Base-by-base conservation (phyloP, 1,139 yeast genomes). In the Candida mesenterica region DNA sequence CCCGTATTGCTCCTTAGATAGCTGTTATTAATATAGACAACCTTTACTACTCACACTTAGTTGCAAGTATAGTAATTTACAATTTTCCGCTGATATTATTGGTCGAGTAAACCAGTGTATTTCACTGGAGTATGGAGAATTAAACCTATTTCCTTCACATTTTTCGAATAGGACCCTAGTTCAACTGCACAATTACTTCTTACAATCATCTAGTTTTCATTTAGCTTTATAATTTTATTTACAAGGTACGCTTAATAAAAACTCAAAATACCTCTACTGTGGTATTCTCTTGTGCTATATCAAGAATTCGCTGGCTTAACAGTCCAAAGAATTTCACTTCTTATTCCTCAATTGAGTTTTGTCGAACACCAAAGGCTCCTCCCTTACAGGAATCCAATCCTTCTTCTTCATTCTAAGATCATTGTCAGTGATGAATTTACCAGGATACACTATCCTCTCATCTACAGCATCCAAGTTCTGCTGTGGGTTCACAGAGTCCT, bases 381-480 rank as follows among this genome's bases (percentile, higher is more conserved):
- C 72, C 44, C 72, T 57, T 20, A 36, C 70, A 29, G 83, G 79
- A 43, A 88, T 66, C 72, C 88, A 87, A 35, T 79, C 82, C 59
- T 73, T 80, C 53, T 76, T 75, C 51, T 76, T 41, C 45, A 50
- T 41, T 24, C 43, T 44, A 33, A 44, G 31, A 68, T 72, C 74
- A 20, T 80, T 64, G 40, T 76, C 78, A 19, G 70, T 68, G 39
- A 52, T 37, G 43, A 49, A 52, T 61, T 80, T 85, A 25, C 89
- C 88, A 3, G 96, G 96, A 58, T 86, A 89, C 37, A 87, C 53
- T 38, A 88, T 66, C 39, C 75, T 72, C 44, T 76, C 78, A 56
- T 85, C 88, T 23, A 78, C 55, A 23, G 79, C 77, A 45, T 79
- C 75, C 48, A 84, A 70, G 44, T 77, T 75, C 46, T 75, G 72